Evolutionary conservation across 768 basidiomycete genomes (phyloP).

Genomic region (Leucocoprinus sp.): DNA sequence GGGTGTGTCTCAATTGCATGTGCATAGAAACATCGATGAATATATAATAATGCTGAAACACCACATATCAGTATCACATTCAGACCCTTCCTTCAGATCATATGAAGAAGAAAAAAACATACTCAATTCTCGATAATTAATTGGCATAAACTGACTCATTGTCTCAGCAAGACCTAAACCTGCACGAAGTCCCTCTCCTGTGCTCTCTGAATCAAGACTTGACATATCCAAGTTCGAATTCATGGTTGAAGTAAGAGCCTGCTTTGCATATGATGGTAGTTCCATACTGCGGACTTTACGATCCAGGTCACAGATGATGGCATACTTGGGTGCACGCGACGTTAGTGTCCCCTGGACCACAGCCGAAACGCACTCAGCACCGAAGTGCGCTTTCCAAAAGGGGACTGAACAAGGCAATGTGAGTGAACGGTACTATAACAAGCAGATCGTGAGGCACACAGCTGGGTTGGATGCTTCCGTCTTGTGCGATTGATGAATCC

Average conservation of each 20-base stretch:
- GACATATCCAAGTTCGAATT: neutral
- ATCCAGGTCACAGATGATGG: slow-evolving; percentile 55
- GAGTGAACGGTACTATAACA: neutral
- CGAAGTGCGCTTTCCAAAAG: slow-evolving; percentile 64
- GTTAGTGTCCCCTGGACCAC: slow-evolving; percentile 63
- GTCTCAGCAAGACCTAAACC: slow-evolving; percentile 47
- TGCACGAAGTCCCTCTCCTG: slow-evolving; percentile 24
- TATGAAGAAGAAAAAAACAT: slow-evolving; percentile 17
- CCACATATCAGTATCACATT: neutral
- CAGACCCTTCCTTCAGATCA: too few species aligned
- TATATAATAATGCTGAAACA: slow-evolving; percentile 53
- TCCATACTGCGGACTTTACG: slow-evolving; percentile 64
- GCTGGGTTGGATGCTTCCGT: slow-evolving; percentile 48
- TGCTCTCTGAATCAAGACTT: neutral
- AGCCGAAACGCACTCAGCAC: slow-evolving; percentile 55
- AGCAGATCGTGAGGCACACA: slow-evolving; percentile 32
- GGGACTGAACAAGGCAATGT: slow-evolving; percentile 35
- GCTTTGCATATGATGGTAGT: slow-evolving; percentile 53
- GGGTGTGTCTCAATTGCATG: slow-evolving; percentile 61
- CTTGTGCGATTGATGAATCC: slow-evolving; percentile 48
- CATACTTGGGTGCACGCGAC: slow-evolving; percentile 54
- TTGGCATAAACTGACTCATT: slow-evolving; percentile 72
- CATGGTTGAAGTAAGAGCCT: slow-evolving; percentile 14
- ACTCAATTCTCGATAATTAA: slow-evolving; percentile 67
- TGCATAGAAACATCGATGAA: slow-evolving; percentile 72